phyloP scores from a whole-genome alignment of 2,329 filamentous ascomycete species.

The Fusarium foetens region DNA sequence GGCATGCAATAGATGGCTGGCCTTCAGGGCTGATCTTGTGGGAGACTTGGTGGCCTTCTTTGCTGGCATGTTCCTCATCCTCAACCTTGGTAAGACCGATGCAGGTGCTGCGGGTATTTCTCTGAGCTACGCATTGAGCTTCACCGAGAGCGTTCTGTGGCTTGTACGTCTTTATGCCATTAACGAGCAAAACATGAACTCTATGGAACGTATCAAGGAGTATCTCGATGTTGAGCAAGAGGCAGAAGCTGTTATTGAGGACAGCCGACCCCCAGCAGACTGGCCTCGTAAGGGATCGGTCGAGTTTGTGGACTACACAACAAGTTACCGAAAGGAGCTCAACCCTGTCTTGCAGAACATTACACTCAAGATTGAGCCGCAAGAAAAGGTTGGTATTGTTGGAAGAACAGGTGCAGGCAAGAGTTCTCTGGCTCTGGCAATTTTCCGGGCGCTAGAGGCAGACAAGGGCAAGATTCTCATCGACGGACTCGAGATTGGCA shows the following conservation, averaged over 20 bases:
- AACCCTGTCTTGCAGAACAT: slow-evolving; percentile 87
- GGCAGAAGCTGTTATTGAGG: slow-evolving; percentile 78
- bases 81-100: slow-evolving; percentile 84
- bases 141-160: slow-evolving; percentile 97
- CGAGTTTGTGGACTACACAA: slow-evolving; percentile 89
- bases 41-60: slow-evolving; percentile 95
- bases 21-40: slow-evolving; percentile 88
- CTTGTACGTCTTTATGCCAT: slow-evolving; percentile 91
- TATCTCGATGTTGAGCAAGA: slow-evolving; percentile 97
- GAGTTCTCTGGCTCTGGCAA: slow-evolving; percentile 89
- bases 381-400: slow-evolving; percentile 95
- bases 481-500: slow-evolving; percentile 88
- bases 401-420: slow-evolving; percentile 96
- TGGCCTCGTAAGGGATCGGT: slow-evolving; percentile 91
- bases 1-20: slow-evolving; percentile 96
- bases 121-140: slow-evolving; percentile 94
- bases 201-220: slow-evolving; percentile 96
- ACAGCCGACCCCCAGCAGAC: slow-evolving; percentile 78
- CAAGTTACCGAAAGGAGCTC: slow-evolving; percentile 86
- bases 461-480: slow-evolving; percentile 90
- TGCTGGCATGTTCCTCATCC: slow-evolving; percentile 88
- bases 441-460: slow-evolving; percentile 94
- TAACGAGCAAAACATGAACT: slow-evolving; percentile 99
- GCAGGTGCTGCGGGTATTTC: slow-evolving; percentile 93
- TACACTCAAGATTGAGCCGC: slow-evolving; percentile 84